phyloP scores from a whole-genome alignment of 352 stramenopile species.

The Phytophthora boehmeriae region DNA sequence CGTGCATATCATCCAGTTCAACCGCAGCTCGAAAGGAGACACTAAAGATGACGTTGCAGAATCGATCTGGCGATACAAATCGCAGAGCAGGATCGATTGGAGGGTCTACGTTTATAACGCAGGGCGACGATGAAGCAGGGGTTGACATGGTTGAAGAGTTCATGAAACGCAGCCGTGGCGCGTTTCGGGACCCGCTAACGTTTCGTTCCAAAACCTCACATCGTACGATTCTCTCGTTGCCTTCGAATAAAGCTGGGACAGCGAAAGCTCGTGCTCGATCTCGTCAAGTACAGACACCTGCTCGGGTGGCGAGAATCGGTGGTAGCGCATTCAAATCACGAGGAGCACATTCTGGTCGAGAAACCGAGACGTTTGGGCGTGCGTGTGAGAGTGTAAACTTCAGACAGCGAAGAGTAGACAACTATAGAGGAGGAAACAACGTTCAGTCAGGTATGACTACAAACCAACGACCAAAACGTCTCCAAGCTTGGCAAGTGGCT shows the following conservation, averaged over 20 bases:
- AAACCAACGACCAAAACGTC: slow-evolving; percentile 15
- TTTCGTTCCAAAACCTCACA: slow-evolving; percentile 20
- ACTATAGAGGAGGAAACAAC: neutral
- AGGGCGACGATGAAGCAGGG: slow-evolving; percentile 47
- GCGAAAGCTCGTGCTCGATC: slow-evolving; percentile 10
- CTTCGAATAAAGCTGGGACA: slow-evolving; percentile 5
- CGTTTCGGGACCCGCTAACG: slow-evolving; percentile 12
- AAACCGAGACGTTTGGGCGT: slow-evolving; percentile 2
- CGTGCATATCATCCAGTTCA: slow-evolving; percentile 3
- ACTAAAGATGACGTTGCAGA: slow-evolving; percentile 49
- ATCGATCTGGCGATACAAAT: slow-evolving; percentile 4
- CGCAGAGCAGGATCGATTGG: slow-evolving; percentile 16
- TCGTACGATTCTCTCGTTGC: slow-evolving; percentile 2
- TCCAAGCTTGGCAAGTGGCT: slow-evolving; percentile 13
- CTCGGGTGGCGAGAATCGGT: neutral
- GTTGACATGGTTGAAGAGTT: slow-evolving; percentile 25
- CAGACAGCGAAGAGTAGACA: slow-evolving; percentile 2
- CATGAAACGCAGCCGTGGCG: slow-evolving; percentile 19
- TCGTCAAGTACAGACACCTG: slow-evolving; percentile 6
- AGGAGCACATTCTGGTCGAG: slow-evolving; percentile 4
- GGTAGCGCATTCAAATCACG: slow-evolving; percentile 4
- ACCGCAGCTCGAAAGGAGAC: slow-evolving; percentile 42
- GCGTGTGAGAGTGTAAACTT: slow-evolving; percentile 1
- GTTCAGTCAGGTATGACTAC: neutral
- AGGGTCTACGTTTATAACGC: slow-evolving; percentile 48